Conservation (phyloP, 2,329 filamentous ascomycete species). For the Trichothecium sympodiale region DNA sequence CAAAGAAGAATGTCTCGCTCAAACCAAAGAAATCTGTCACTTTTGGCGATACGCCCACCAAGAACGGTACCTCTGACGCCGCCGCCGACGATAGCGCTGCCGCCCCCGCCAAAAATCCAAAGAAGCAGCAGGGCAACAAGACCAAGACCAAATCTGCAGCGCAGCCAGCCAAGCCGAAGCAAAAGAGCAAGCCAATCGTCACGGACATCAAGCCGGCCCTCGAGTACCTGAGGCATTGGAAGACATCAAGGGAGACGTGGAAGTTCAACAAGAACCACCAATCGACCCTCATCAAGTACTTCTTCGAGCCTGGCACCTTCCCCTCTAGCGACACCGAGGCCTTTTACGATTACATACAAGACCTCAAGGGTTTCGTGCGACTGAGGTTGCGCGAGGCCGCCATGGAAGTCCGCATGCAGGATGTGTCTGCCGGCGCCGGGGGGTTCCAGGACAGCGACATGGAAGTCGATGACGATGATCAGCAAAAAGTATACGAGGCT, state of each 20-base stretch:
- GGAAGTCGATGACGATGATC: conserved; percentile 35
- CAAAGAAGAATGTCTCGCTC: background rate
- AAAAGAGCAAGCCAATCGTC: background rate
- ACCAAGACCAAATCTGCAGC: conserved; percentile 16
- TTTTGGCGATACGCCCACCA: conserved; percentile 32
- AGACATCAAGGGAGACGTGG: conserved; percentile 61
- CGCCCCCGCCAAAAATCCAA: conserved; percentile 10
- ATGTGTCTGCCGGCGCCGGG: conserved; percentile 36
- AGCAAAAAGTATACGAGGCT: conserved; percentile 38
- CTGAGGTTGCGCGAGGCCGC: conserved; percentile 58
- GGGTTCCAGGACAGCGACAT: conserved; percentile 39
- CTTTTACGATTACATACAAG: conserved; percentile 67
- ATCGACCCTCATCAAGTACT: conserved; percentile 71
- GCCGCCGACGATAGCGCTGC: conserved; percentile 11
- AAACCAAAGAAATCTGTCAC: conserved; percentile 32
- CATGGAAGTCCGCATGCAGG: conserved; percentile 45
- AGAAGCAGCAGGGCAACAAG: conserved; percentile 13
- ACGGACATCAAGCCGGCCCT: conserved; percentile 52
- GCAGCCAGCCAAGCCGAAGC: conserved; percentile 13
- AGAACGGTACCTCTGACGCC: conserved; percentile 12
- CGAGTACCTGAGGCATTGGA: conserved; percentile 67
- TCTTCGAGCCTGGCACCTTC: conserved; percentile 61
- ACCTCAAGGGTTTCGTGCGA: conserved; percentile 65
- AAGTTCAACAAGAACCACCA: conserved; percentile 97
- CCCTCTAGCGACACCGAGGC: conserved; percentile 57